Evolutionary conservation across 1,139 yeast species (phyloP), one percentile per base, ranked within the genome.

Genomic region (Zygosaccharomyces pseudobailii): DNA sequence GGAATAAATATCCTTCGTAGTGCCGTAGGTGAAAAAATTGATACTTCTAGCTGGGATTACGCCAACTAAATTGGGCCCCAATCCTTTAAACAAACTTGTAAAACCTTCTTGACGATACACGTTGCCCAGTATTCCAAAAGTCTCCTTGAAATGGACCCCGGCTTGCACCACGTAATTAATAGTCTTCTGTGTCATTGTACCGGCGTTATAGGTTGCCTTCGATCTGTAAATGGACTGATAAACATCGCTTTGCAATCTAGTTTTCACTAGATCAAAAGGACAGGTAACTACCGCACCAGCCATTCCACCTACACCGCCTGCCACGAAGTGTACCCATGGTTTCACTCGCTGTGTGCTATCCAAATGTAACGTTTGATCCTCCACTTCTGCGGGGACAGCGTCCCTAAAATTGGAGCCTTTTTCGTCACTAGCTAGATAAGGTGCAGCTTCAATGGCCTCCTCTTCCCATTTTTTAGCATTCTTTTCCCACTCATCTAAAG

Each of bases 231-330:
- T 52, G 4, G 56, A 50, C 40, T 60, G 61, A 48, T 67, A 71
- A 13, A 83, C 87, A 63, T 90, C 96, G 48, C 95, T 85, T 66
- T 94, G 99, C 48, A 94, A 72, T 58, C 99, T 76, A 0, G 99
- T 94, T 64, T 94, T 94, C 41, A 94, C 96, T 45, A 94, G 96
- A 68, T 94, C 99, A 53, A 94, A 77, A 0, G 99, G 99, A 58
- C 96, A 85, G 0, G 98, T 94, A 47, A 83, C 83, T 2, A 90
- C 71, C 1, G 98, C 96, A 17, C 98, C 99, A 19, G 94, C 87
- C 96, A 92, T 92, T 8, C 98, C 99, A 32, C 97, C 98, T 24
- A 87, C 61, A 34, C 97, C 98, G 36, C 98, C 98, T n/a, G 98
- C 97, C n/a, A 90, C 87, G 63, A 90, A 92, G 69, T 90, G 97